Evolutionary conservation across 2,329 filamentous ascomycete genomes (phyloP).

Genomic region (Zymoseptoria crescenta): DNA sequence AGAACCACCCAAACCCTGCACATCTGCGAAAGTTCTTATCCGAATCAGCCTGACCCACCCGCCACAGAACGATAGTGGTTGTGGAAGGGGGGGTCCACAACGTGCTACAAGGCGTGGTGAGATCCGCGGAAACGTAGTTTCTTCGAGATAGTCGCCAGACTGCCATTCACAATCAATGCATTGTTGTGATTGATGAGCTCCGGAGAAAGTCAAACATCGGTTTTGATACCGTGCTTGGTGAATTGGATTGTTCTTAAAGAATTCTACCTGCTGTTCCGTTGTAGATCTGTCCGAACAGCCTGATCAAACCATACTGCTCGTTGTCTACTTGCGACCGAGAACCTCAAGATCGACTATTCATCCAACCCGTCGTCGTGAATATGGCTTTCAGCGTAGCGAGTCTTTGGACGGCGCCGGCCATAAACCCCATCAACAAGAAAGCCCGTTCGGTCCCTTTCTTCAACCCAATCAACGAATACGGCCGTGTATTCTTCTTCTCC

Average conservation of each 20-base stretch:
- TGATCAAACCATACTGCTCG: background rate
- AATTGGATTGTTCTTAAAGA: background rate
- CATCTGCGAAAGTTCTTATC: background rate
- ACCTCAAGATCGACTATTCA: background rate
- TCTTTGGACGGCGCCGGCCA: slow-evolving; percentile 52
- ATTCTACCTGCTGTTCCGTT: background rate
- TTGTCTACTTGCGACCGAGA: background rate
- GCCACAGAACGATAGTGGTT: background rate
- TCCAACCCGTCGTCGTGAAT: background rate
- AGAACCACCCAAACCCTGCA: background rate
- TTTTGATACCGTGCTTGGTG: background rate
- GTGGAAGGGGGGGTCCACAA: background rate
- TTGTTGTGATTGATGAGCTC: background rate
- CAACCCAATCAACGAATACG: slow-evolving; percentile 72
- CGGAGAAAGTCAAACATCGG: background rate
- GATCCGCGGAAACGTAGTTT: background rate
- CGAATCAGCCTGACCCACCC: background rate
- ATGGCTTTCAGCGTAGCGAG: slow-evolving; percentile 16
- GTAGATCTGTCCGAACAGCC: background rate
- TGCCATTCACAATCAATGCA: background rate
- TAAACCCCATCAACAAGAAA: slow-evolving; percentile 80
- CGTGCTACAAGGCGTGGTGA: background rate
- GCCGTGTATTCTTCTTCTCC: slow-evolving; percentile 82
- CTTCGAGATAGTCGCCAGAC: background rate
- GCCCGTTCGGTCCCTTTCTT: slow-evolving; percentile 71